These are phyloP conservation scores for Clonostachys rosea DNA, from an alignment of 2,329 filamentous ascomycete genomes.

Conservation along the genomic window DNA sequence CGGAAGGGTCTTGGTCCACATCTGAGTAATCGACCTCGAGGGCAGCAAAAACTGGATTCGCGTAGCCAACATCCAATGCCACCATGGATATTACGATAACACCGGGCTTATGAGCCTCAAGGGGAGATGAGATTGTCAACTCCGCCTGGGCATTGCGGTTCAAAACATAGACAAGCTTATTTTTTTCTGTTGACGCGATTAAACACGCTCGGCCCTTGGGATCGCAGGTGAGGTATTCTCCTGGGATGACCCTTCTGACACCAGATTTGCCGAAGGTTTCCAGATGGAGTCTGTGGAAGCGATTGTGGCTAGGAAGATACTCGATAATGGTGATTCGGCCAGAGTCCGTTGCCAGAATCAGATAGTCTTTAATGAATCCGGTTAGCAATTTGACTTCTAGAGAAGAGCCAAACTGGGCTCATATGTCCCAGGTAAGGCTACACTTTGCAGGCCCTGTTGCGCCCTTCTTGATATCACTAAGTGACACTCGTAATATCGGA, in stretches of 20 bases:
- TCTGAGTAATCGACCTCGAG: slow-evolving; percentile 93
- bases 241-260: slow-evolving; percentile 85
- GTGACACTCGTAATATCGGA: slow-evolving; percentile 41
- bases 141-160: slow-evolving; percentile 94
- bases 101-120: slow-evolving; percentile 92
- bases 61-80: slow-evolving; percentile 90
- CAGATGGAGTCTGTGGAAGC: slow-evolving; percentile 83
- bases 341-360: slow-evolving; percentile 93
- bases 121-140: slow-evolving; percentile 91
- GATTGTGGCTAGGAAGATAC: slow-evolving; percentile 81
- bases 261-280: slow-evolving; percentile 99
- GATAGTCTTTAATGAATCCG: slow-evolving; percentile 64
- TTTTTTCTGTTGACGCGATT: slow-evolving; percentile 94
- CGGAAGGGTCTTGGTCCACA: slow-evolving; percentile 84
- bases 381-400: slow-evolving; percentile 13
- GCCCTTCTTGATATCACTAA: slow-evolving; percentile 54
- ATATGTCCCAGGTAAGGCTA: neutral
- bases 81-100: slow-evolving; percentile 86
- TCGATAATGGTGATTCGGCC: slow-evolving; percentile 92
- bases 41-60: slow-evolving; percentile 93
- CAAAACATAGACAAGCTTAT: slow-evolving; percentile 97
- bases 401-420: neutral
- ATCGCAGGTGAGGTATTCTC: slow-evolving; percentile 93
- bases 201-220: slow-evolving; percentile 94
- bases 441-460: neutral